Evolutionary conservation across 2,329 filamentous ascomycete genomes (phyloP).

Genomic region (Colletotrichum lini): DNA sequence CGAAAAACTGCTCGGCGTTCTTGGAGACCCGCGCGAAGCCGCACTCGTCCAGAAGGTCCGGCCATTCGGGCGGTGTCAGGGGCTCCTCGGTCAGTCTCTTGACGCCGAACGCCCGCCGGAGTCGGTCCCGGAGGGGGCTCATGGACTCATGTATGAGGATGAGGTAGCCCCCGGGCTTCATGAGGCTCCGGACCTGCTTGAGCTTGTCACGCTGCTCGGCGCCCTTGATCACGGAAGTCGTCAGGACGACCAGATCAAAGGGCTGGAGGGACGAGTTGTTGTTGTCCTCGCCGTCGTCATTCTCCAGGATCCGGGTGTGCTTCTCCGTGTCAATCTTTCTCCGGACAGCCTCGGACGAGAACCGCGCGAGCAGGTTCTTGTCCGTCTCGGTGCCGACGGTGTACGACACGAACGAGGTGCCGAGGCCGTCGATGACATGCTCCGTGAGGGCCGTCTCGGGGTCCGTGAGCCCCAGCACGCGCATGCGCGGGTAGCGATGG

Average conservation of each 20-base stretch:
- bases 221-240: constrained; percentile 50
- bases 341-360: constrained; percentile 47
- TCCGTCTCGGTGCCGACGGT: constrained; percentile 50
- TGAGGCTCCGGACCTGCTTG: constrained; percentile 46
- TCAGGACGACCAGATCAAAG: constrained; percentile 50
- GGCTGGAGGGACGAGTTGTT: constrained; percentile 46
- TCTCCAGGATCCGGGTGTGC: constrained; percentile 49
- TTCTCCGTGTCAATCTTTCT: constrained; percentile 45
- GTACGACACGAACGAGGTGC: constrained; percentile 51
- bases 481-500: constrained; percentile 42
- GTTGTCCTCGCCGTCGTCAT: constrained; percentile 46
- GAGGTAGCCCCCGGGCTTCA: constrained; percentile 52
- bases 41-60: constrained; percentile 50
- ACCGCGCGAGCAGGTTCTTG: constrained; percentile 43
- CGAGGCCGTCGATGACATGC: constrained; percentile 58
- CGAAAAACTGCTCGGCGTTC: constrained; percentile 52
- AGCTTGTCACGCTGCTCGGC: constrained; percentile 47
- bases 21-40: constrained; percentile 52
- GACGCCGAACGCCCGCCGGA: constrained; percentile 39
- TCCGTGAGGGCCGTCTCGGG: constrained; percentile 54
- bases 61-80: constrained; percentile 52
- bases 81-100: background rate
- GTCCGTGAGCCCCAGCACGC: constrained; percentile 53
- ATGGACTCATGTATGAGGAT: constrained; percentile 46
- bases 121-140: constrained; percentile 42